Conservation (phyloP, 73 alveolate genomes). For the Tetrahymena malaccensis region DNA sequence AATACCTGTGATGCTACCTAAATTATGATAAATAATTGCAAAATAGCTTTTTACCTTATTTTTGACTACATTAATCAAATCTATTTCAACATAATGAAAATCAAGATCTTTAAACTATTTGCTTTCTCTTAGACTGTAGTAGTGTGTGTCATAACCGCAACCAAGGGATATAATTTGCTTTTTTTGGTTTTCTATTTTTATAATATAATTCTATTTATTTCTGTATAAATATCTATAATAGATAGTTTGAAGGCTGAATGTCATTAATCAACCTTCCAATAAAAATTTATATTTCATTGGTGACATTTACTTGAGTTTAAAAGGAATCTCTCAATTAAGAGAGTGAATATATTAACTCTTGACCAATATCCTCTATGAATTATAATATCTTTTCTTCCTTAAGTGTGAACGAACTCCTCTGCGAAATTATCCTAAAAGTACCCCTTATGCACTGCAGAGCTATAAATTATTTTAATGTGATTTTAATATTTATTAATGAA, state of each 20-base stretch:
- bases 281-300: background rate
- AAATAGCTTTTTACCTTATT: slow-evolving; percentile 5
- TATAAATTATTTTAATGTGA: background rate
- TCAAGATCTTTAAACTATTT: background rate
- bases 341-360: slow-evolving; percentile 22
- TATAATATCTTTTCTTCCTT: slow-evolving; percentile 24
- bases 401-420: slow-evolving; percentile 25
- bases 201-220: background rate
- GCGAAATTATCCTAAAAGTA: slow-evolving; percentile 33
- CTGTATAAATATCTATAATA: background rate
- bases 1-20: background rate
- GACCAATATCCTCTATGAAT: slow-evolving; percentile 45
- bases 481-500: background rate
- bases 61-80: slow-evolving; percentile 24
- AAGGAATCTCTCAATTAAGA: slow-evolving; percentile 1
- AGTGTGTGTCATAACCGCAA: slow-evolving; percentile 36
- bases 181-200: background rate
- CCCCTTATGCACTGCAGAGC: slow-evolving; percentile 18
- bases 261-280: background rate
- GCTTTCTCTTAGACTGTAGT: background rate
- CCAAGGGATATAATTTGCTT: slow-evolving; percentile 25
- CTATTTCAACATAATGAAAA: slow-evolving; percentile 22
- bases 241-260: background rate
- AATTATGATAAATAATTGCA: too few relatives aligned
- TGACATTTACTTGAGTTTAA: background rate